A percentile compares a stretch with the other conserved stretches of the same genome.
Evolutionary conservation across 108 stramenopile genomes (phyloP).

Genomic region (Skeletonema tropicum): DNA sequence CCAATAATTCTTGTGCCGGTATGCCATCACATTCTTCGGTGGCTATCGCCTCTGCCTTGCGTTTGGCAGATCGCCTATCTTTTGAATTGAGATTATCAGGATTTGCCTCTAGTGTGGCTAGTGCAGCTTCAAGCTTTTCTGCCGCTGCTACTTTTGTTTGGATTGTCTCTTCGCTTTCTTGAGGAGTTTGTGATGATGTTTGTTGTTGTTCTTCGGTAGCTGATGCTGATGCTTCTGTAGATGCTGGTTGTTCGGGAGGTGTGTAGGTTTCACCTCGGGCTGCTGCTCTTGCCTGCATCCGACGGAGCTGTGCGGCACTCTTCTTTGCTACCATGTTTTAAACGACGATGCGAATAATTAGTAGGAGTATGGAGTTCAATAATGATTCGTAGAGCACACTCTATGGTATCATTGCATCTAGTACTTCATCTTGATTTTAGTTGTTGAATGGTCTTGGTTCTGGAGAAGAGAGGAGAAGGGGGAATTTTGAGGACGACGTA

Average conservation of each 20-base stretch:
- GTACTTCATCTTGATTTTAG: no score
- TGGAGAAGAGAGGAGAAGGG: no score
- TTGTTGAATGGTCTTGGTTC: no score
- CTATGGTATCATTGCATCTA: no score
- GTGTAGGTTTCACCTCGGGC: conserved; percentile 73
- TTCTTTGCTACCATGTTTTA: conserved; percentile 44
- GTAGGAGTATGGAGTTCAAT: no score
- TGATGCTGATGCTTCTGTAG: neutral
- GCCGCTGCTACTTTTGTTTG: conserved; percentile 25
- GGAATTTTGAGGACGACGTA: no score
- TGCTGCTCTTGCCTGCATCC: conserved; percentile 73
- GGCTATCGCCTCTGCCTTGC: conserved; percentile 55
- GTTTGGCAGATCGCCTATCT: conserved; percentile 51
- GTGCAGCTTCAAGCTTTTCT: conserved; percentile 12
- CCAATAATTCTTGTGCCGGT: conserved; percentile 17
- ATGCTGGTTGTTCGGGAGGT: conserved; percentile 17
- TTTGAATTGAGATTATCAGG: conserved; percentile 45
- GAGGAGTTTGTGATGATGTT: conserved; percentile 8
- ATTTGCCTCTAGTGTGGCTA: conserved; percentile 29
- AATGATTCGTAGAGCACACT: no score
- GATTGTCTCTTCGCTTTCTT: conserved; percentile 29
- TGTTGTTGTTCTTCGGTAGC: conserved; percentile 7
- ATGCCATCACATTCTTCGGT: conserved; percentile 29
- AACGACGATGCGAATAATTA: neutral
- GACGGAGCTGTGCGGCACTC: conserved; percentile 77